Conservation (phyloP, 1,284 basidiomycete species). For the Tranzscheliella williamsii region DNA sequence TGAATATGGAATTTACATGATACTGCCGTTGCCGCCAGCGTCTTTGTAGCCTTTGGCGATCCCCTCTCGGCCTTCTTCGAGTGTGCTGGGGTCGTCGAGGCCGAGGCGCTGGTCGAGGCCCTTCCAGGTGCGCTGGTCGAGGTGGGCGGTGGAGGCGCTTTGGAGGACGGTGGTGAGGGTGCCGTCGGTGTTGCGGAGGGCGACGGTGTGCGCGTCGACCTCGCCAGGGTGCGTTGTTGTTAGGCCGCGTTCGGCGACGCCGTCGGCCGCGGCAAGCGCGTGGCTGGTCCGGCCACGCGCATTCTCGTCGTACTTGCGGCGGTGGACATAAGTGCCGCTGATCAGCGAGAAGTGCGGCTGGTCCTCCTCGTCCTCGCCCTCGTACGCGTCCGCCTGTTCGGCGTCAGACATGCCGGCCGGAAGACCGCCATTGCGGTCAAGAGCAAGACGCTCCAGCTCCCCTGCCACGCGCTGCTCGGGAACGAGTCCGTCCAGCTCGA, state of each 20-base stretch:
- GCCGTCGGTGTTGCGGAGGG: conserved; percentile 71
- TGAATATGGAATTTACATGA: conserved; percentile 9
- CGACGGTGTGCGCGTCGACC: conserved; percentile 58
- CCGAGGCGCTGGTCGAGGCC: conserved; percentile 82
- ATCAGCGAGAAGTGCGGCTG: conserved; percentile 73
- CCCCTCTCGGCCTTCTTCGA: conserved; percentile 87
- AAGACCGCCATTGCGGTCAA: background rate
- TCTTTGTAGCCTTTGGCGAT: conserved; percentile 81
- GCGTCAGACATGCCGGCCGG: background rate
- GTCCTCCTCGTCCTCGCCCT: conserved; percentile 64
- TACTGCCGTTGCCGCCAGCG: conserved; percentile 37
- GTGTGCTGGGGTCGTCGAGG: conserved; percentile 74
- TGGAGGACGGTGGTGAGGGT: conserved; percentile 64
- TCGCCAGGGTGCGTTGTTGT: background rate
- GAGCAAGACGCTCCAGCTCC: background rate
- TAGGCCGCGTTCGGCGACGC: conserved; percentile 31
- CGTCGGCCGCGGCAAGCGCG: conserved; percentile 1
- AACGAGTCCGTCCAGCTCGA: conserved; percentile 71
- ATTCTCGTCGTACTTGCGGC: conserved; percentile 68
- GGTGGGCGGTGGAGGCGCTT: conserved; percentile 65
- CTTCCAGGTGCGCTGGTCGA: conserved; percentile 74
- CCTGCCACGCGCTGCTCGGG: conserved; percentile 21
- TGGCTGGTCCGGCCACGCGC: background rate
- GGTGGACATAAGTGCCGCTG: conserved; percentile 81
- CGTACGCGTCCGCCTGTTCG: conserved; percentile 5